Conservation (phyloP, 2,329 filamentous ascomycete genomes). For the Fusarium napiforme region DNA sequence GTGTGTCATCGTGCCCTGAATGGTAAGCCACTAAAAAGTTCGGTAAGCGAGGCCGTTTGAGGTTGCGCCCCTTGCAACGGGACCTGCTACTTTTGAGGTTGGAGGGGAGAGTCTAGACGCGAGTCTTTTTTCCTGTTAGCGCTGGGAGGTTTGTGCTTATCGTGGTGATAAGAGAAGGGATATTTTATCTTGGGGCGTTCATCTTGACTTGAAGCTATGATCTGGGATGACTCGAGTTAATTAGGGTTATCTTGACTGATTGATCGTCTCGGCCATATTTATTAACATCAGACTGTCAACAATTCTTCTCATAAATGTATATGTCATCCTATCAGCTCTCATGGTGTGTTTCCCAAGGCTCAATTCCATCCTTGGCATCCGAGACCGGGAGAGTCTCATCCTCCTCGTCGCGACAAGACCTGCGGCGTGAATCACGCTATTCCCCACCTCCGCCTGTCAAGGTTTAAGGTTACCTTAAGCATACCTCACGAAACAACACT, state of each 20-base stretch:
- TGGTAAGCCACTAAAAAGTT: not conserved
- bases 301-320: no score
- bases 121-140: not conserved
- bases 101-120: not conserved
- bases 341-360: not conserved
- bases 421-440: not conserved
- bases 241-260: not conserved
- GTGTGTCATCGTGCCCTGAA: not conserved
- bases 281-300: no score
- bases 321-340: fast-evolving
- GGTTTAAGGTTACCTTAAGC: conserved; percentile 22
- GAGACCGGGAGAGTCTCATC: conserved; percentile 11
- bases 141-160: not conserved
- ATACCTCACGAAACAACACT: conserved; percentile 1
- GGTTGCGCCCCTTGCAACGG: not conserved
- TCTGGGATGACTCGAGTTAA: not conserved
- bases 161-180: not conserved
- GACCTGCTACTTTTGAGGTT: not conserved
- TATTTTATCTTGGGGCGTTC: not conserved
- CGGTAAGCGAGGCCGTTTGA: conserved; percentile 6
- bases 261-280: no score
- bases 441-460: conserved; percentile 3
- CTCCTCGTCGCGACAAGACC: not conserved
- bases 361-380: not conserved
- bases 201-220: no score